Base-by-base conservation (phyloP, 2,329 filamentous ascomycete species). In the Pleoardoris graminearum region DNA sequence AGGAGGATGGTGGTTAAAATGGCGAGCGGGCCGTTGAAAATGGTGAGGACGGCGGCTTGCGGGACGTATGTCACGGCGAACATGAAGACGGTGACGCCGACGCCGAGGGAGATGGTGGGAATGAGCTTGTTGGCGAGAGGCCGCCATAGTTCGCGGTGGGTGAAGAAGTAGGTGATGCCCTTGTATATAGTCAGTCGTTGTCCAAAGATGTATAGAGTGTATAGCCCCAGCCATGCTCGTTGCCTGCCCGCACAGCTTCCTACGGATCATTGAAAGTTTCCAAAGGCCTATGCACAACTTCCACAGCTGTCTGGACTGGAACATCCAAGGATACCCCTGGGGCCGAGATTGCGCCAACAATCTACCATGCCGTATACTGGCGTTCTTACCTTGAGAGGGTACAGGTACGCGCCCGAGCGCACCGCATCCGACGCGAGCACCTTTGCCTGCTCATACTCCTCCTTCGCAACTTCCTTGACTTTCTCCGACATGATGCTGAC, bases 21-120 rank as follows among this genome's bases (percentile, higher is more conserved):
- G 4, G 89, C 89, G 4, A 93, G 76, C 0, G 89, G 92, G 0
- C 93, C 93, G 59, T 91, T 93, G 57, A 95, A 89, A 63, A 97
- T 86, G 46, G 91, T 82, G 38, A 96, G 82, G 12, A 96, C 74
- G 0, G 91, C 89, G 21, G 91, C 83, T 77, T 97, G 93, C 0
- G 93, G 93, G 7, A 86, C 69, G 71, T 96, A 97, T 43, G 91
- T 89, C 69, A 97, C 86, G 62, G 88, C 78, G 75, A 97, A 97
- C 90, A 97, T 95, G 72, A 83, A 79, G 10, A 80, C 79, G 1
- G 92, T 86, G 39, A 97, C 86, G 38, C 84, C 82, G 8, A 86
- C 73, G 12, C 89, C 91, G 2, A 96, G 81, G 1, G 82, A 80
- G 45, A 95, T 61, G 23, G 87, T 91, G 2, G 82, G 80, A 2